Base-by-base conservation (phyloP, 257 asterid genomes). In the Scutellaria galericulata region DNA sequence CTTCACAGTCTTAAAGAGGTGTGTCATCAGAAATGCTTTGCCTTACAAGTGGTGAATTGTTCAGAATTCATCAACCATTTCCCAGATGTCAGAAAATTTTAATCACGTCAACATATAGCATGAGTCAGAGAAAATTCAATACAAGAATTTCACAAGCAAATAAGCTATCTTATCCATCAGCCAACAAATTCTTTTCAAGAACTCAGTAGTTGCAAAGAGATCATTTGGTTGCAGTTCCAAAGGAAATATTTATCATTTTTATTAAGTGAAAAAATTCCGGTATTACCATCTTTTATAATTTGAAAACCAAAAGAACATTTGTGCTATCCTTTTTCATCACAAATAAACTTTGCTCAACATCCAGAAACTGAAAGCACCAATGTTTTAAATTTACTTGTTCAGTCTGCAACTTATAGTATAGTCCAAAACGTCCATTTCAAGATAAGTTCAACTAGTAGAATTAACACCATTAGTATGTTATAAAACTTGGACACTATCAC, bases 111-210 rank as follows among this genome's bases (percentile, higher is more conserved):
- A 60, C 52, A 58, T 9, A 66, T 18, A 18, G 65, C 40, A 57
- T 18, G 11, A 54, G 24, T 48, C 14, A 31, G 24, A 61, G 71
- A 44, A 52, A 71, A 31, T 31, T 45, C 35, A 37, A 10, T 40
- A 14, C 14, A 68, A 55, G 53, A 52, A 51, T 45, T 48, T 15
- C 18, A 45, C 50, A 37, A 58, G 31, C 12, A 75, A 20, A 50
- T 20, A 7, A 48, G 64, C 55, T 31, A 31, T 50, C 20, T 41
- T 46, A 27, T 53, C 68, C 60, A 67, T 65, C 78, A 31, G 42
- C 27, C 37, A 62, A 22, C 71, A 20, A 13, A 60, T 27, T 66
- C 61, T 46, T 11, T 70, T 39, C 18, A 42, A 55, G 47, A 42
- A 53, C n/a, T 13, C 58, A 59, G 41, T n/a, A 35, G 47, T 22